A percentile compares a stretch with the other conserved stretches of the same genome.
These are phyloP conservation scores for Saitozyma podzolica DNA, from an alignment of 768 basidiomycete genomes.

Conservation along the genomic window DNA sequence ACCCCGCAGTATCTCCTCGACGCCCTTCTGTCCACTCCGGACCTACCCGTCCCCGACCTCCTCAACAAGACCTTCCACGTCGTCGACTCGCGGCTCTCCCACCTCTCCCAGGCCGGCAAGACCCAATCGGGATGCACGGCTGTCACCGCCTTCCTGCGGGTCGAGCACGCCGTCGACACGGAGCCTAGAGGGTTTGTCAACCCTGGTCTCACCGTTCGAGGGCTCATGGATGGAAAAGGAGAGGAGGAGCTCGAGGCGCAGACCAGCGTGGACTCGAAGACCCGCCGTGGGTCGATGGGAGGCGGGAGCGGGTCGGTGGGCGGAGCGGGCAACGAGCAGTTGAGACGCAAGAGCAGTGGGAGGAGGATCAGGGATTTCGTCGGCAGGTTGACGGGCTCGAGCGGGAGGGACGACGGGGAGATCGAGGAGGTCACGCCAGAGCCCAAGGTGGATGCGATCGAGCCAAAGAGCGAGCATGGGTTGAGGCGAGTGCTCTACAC, in stretches of 20 bases:
- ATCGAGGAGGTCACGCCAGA: slow-evolving; percentile 20
- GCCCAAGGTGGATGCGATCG: slow-evolving; percentile 58
- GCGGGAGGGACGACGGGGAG: not conserved
- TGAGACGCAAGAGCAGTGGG: slow-evolving; percentile 17
- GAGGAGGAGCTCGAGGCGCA: slow-evolving; percentile 50
- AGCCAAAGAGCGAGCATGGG: slow-evolving; percentile 58
- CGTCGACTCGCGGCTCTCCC: slow-evolving; percentile 80
- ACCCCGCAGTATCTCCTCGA: slow-evolving; percentile 64
- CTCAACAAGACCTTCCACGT: slow-evolving; percentile 92
- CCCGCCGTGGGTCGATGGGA: slow-evolving; percentile 26
- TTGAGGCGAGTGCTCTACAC: slow-evolving; percentile 81
- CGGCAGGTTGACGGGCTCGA: slow-evolving; percentile 33
- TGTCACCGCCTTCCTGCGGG: slow-evolving; percentile 88
- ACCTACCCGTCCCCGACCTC: slow-evolving; percentile 72
- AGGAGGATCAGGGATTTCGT: slow-evolving; percentile 48
- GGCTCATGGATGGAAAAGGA: slow-evolving; percentile 47
- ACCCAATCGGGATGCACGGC: slow-evolving; percentile 97
- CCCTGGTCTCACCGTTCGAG: slow-evolving; percentile 36
- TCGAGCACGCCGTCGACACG: slow-evolving; percentile 66
- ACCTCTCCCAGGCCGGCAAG: slow-evolving; percentile 81
- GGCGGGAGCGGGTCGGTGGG: slow-evolving; percentile 22
- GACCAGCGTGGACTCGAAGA: slow-evolving; percentile 13
- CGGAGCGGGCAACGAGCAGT: slow-evolving; percentile 21
- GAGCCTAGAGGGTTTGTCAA: slow-evolving; percentile 45
- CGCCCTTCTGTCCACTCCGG: slow-evolving; percentile 64